These are phyloP conservation scores for Uncinocarpus reesii DNA, from an alignment of 2,329 filamentous ascomycete species.

Conservation along the genomic window DNA sequence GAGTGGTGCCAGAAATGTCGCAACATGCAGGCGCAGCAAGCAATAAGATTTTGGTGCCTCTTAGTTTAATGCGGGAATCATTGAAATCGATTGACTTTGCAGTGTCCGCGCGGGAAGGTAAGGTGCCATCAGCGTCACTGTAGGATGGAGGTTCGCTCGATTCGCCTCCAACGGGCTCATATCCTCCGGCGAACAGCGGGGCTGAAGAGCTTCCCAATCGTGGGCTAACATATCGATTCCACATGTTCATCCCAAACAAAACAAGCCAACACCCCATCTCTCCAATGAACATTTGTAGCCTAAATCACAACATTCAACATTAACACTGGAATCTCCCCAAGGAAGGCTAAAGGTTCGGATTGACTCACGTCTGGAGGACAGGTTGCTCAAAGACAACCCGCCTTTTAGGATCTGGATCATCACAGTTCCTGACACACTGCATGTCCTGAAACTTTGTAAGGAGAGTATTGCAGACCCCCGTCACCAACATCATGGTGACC, in stretches of 20 bases:
- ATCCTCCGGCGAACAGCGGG: conserved; percentile 44
- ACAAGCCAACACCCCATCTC: conserved; percentile 96
- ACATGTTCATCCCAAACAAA: conserved; percentile 58
- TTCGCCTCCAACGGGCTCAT: conserved; percentile 51
- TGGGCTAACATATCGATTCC: conserved; percentile 45
- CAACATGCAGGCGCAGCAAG: conserved; percentile 81
- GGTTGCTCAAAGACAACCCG: conserved; percentile 80
- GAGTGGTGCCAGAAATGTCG: conserved; percentile 86
- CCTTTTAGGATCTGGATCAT: conserved; percentile 54
- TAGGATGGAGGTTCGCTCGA: conserved; percentile 31
- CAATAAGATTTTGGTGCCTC: conserved; percentile 60
- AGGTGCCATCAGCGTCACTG: conserved; percentile 38
- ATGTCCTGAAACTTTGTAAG: conserved; percentile 98
- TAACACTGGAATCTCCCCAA: background rate
- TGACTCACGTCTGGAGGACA: conserved; percentile 68
- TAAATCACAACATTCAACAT: conserved; percentile 19
- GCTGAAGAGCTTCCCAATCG: conserved; percentile 30
- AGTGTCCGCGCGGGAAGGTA: conserved; percentile 33
- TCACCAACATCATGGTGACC: conserved; percentile 92
- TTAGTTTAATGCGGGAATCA: conserved; percentile 51
- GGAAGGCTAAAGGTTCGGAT: background rate
- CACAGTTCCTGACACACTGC: conserved; percentile 89
- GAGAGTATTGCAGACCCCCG: conserved; percentile 91
- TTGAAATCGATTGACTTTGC: conserved; percentile 46
- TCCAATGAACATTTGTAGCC: conserved; percentile 89